Conservation (phyloP, 768 basidiomycete species). For the Cystofilobasidium bisporidii region DNA sequence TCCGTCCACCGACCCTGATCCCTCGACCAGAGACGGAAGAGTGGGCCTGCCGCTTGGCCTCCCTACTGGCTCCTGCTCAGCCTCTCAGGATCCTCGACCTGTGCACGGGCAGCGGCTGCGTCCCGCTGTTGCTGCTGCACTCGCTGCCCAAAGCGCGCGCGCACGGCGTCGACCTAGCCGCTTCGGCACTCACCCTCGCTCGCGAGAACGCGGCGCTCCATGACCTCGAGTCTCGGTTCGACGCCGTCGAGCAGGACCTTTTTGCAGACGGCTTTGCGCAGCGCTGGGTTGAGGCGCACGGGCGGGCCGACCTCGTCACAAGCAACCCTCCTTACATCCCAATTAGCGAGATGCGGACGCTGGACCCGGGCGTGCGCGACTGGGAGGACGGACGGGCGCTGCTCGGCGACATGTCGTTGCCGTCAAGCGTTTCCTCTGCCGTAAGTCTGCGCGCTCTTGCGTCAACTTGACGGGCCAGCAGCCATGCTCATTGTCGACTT, state of each 20-base stretch:
- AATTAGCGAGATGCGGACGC: conserved; percentile 2
- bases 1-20: conserved; percentile 73
- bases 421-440: neutral
- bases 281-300: neutral
- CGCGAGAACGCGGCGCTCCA: conserved; percentile 44
- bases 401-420: conserved; percentile 8
- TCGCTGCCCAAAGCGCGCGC: conserved; percentile 42
- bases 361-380: conserved; percentile 13
- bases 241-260: conserved; percentile 5
- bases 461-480: too few species aligned
- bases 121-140: conserved; percentile 71
- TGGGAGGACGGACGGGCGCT: conserved; percentile 19
- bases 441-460: neutral
- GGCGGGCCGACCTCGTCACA: conserved; percentile 20
- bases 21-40: conserved; percentile 92
- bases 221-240: neutral
- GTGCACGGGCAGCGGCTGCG: conserved; percentile 87
- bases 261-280: neutral
- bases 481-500: neutral
- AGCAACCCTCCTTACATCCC: conserved; percentile 28
- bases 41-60: conserved; percentile 57
- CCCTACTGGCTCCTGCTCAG: conserved; percentile 36
- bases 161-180: conserved; percentile 59
- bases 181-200: conserved; percentile 50
- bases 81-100: conserved; percentile 62